Percentiles rank a stretch among this genome's conserved stretches.
Evolutionary conservation across 1,284 basidiomycete genomes (phyloP).

Genomic region (Earliella scabrosa): DNA sequence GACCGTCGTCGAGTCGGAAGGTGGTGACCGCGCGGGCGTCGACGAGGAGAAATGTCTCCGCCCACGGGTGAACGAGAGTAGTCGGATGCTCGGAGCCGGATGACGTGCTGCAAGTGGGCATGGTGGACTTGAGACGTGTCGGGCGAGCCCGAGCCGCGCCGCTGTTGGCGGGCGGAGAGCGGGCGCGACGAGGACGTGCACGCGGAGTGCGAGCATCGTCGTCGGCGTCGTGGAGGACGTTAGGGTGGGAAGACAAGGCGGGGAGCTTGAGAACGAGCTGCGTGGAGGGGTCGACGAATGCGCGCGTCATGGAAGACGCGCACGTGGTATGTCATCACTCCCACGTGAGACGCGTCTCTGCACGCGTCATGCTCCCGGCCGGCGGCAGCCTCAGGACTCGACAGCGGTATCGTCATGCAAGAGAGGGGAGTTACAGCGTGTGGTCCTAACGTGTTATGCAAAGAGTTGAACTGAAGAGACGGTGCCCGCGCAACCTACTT

Average conservation of each 20-base stretch:
- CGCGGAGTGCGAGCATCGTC: conserved; percentile 22
- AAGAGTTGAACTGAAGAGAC: no score
- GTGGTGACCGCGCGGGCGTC: background rate
- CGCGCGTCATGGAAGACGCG: background rate
- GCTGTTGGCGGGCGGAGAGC: background rate
- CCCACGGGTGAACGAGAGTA: background rate
- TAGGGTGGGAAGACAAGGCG: conserved; percentile 1
- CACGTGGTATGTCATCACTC: conserved; percentile 3
- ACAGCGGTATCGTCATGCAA: no score
- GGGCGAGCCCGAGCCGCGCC: conserved; percentile 12
- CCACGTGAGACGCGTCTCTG: conserved; percentile 8
- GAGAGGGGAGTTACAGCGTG: no score
- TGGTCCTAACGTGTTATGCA: no score
- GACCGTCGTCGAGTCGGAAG: background rate
- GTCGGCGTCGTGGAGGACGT: conserved; percentile 9
- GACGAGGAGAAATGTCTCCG: conserved; percentile 12
- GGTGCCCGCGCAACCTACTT: no score
- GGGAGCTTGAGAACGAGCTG: conserved; percentile 2
- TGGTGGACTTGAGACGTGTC: conserved; percentile 22
- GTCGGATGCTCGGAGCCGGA: background rate
- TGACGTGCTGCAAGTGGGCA: background rate
- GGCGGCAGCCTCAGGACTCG: no score
- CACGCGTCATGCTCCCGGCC: no score
- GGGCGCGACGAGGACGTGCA: conserved; percentile 13
- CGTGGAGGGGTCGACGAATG: no score